These are phyloP conservation scores for Trapa incisa DNA, from an alignment of 345 rosid species.

Conservation along the genomic window DNA sequence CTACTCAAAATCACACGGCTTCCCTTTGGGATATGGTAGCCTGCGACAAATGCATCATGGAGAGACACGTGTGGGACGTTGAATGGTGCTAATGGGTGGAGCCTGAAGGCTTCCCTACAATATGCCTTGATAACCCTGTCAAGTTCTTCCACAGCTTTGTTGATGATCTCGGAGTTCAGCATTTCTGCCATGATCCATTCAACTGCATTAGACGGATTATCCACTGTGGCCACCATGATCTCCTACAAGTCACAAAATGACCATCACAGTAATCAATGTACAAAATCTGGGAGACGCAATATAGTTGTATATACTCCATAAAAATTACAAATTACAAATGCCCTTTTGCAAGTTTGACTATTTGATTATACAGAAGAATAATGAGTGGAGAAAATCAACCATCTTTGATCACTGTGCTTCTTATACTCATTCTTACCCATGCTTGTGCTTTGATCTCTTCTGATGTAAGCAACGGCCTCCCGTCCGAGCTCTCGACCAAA, in stretches of 20 bases:
- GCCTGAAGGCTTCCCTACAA: conserved; percentile 21
- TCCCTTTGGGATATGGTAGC: conserved; percentile 28
- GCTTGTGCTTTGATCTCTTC: conserved; percentile 36
- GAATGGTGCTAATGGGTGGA: conserved; percentile 36
- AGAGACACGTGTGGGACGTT: conserved; percentile 30
- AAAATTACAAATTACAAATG: no score
- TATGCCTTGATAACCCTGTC: conserved; percentile 27
- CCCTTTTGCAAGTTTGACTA: no score
- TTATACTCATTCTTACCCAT: conserved; percentile 13
- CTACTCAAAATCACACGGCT: conserved; percentile 36
- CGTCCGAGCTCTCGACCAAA: conserved; percentile 16
- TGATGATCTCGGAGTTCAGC: conserved; percentile 29
- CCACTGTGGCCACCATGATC: conserved; percentile 26
- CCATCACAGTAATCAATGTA: no score
- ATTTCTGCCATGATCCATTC: conserved; percentile 45
- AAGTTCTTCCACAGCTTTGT: conserved; percentile 30
- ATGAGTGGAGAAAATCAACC: no score
- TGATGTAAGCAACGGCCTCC: conserved; percentile 21
- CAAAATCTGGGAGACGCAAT: no score
- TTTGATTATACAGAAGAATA: no score
- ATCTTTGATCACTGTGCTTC: not conserved
- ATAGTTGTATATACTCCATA: no score
- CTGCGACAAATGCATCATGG: conserved; percentile 22
- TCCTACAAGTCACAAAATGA: conserved; percentile 18
- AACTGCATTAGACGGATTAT: conserved; percentile 36